phyloP scores from a whole-genome alignment of 495 filamentous ascomycete species.

The Aspergillus steynii region DNA sequence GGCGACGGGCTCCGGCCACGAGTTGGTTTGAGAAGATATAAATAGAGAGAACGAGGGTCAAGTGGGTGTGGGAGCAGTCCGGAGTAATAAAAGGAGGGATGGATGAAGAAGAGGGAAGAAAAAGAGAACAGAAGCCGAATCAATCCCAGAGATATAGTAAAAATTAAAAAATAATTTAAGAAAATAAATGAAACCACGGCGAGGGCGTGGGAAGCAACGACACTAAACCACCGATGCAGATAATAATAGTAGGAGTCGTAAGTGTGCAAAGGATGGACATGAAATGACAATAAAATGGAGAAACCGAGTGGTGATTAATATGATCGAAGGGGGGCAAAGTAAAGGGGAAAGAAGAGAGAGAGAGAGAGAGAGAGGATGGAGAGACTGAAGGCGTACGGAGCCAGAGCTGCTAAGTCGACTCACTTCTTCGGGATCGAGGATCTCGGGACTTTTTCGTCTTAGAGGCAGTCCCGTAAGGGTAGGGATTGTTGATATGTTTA shows the following conservation, averaged over 20 bases:
- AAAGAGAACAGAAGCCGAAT: constrained; percentile 17
- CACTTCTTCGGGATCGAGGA: constrained; percentile 13
- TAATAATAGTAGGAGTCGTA: background rate
- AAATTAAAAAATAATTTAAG: background rate
- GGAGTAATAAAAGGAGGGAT: constrained; percentile 1
- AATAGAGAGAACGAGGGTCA: background rate
- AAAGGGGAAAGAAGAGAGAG: background rate
- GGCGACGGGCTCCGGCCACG: constrained; percentile 7
- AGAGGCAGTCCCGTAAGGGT: background rate
- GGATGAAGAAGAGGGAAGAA: background rate
- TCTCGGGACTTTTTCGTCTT: constrained; percentile 19
- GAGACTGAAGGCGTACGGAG: background rate
- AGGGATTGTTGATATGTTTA: background rate
- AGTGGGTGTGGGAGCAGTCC: background rate
- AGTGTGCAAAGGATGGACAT: background rate
- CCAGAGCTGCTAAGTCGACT: background rate
- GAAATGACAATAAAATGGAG: background rate
- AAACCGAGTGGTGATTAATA: background rate
- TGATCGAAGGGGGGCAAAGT: background rate
- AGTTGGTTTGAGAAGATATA: background rate
- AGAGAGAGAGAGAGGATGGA: background rate
- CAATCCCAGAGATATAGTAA: background rate
- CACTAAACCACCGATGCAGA: background rate
- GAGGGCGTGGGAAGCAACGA: background rate
- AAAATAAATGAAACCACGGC: background rate